Evolutionary conservation across 2,329 filamentous ascomycete genomes (phyloP).

Genomic region (Fusarium nanum): DNA sequence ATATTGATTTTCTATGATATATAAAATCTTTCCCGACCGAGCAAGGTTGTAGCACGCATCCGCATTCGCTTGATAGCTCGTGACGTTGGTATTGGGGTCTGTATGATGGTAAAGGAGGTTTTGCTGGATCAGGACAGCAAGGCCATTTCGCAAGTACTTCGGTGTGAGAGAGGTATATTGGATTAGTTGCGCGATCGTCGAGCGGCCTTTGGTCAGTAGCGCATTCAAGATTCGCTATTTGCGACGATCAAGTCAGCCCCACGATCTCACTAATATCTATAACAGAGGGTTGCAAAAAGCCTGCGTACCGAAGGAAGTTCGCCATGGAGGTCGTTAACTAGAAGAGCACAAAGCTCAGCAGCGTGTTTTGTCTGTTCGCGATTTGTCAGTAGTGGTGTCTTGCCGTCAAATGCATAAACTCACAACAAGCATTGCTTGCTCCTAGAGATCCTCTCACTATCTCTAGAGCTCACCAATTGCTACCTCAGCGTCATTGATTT

Average conservation of each 20-base stretch:
- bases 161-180: constrained; percentile 78
- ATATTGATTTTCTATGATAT: constrained; percentile 78
- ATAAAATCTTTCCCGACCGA: constrained; percentile 83
- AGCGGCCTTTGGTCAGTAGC: constrained; percentile 82
- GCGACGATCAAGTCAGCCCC: constrained; percentile 46
- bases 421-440: constrained; percentile 70
- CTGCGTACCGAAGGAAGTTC: constrained; percentile 87
- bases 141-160: constrained; percentile 82
- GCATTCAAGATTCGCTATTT: constrained; percentile 83
- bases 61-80: constrained; percentile 87
- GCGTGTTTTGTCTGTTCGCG: constrained; percentile 72
- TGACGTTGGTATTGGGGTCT: constrained; percentile 69
- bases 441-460: constrained; percentile 82
- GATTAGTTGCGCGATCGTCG: constrained; percentile 75
- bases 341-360: constrained; percentile 88
- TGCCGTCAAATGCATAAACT: constrained; percentile 49
- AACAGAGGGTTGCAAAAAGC: constrained; percentile 21
- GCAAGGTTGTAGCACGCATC: constrained; percentile 84
- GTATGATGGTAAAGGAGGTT: constrained; percentile 83
- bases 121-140: constrained; percentile 88
- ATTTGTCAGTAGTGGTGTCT: constrained; percentile 41
- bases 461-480: constrained; percentile 80
- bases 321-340: constrained; percentile 90
- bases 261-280: constrained; percentile 27
- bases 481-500: constrained; percentile 73